A percentile compares a stretch with the other conserved stretches of the same genome.
These are phyloP conservation scores for Phytopythium helicoides DNA, from an alignment of 352 stramenopile genomes.

Conservation along the genomic window DNA sequence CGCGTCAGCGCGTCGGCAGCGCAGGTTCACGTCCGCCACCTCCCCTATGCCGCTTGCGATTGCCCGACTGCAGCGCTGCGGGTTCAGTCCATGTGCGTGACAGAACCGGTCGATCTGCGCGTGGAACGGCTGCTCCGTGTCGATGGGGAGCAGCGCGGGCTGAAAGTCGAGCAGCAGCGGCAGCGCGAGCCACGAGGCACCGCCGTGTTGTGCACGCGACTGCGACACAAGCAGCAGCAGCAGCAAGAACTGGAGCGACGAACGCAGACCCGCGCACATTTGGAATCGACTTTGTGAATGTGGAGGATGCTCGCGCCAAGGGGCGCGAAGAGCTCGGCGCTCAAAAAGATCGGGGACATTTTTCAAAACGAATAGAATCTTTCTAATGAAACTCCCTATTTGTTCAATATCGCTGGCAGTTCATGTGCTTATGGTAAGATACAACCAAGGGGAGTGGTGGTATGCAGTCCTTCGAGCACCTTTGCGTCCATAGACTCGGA, in stretches of 20 bases:
- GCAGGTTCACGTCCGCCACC: slow-evolving; percentile 24
- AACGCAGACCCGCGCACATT: background rate
- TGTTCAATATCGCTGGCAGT: too few species aligned
- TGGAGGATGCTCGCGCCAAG: slow-evolving; percentile 6
- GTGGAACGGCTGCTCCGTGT: slow-evolving; percentile 17
- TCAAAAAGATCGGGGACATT: too few species aligned
- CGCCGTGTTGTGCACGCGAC: background rate
- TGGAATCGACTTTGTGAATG: too few species aligned
- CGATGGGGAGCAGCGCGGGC: slow-evolving; percentile 33
- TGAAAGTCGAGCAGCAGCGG: slow-evolving; percentile 55
- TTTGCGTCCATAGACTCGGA: too few species aligned
- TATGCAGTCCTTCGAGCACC: too few species aligned
- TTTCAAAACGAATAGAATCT: too few species aligned
- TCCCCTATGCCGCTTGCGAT: slow-evolving; percentile 23
- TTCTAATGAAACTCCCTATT: too few species aligned
- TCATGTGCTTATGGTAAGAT: too few species aligned
- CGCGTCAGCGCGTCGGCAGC: slow-evolving; percentile 15
- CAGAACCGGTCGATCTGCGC: slow-evolving; percentile 44
- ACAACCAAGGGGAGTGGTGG: too few species aligned
- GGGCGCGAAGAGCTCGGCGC: too few species aligned
- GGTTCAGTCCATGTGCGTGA: slow-evolving; percentile 24
- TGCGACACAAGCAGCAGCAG: background rate
- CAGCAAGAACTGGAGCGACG: background rate
- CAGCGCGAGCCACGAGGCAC: slow-evolving; percentile 24
- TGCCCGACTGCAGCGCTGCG: slow-evolving; percentile 14